Base-by-base conservation (phyloP, 768 basidiomycete genomes). In the Tulasnella sp. region DNA sequence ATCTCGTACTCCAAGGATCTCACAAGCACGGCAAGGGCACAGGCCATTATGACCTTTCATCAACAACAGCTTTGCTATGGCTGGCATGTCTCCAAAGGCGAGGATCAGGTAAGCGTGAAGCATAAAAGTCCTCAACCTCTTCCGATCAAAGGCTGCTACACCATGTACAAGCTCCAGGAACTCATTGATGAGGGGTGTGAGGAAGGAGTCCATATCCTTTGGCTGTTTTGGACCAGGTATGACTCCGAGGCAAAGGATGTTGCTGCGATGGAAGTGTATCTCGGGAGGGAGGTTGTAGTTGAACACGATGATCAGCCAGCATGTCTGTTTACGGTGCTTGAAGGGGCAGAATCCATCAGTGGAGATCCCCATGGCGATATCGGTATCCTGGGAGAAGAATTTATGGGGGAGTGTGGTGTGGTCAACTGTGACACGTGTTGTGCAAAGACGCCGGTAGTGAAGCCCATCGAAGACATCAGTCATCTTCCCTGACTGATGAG, bases 151-250 rank as follows among this genome's bases (percentile, higher is more conserved):
- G 0, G 74, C 31, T n/a, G 3, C 24, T 5, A 31, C 22, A 7
- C 76, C 77, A n/a, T 55, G 8, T 0, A 69, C 70, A 0, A 78
- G 69, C 11, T 65, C 49, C 0, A 70, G 25, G 4, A 72, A 60
- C 60, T 78, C 75, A 2, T 75, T 62, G 4, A 72, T 63, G 1
- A 75, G 61, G 0, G 73, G 75, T 30, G 53, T 61, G 0, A 73
- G 65, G 52, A 77, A 78, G 0, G 75, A 74, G 27, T 70, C 68
- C 4, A 74, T 27, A 45, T 75, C 70, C 34, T 71, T 69, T 0
- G 77, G 74, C 41, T 73, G 72, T 17, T 72, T 70, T 0, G 74
- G 78, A 0, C 78, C 75, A 1, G 76, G 77, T 49, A 80, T 75
- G 48, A 77, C 66, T 11, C 75, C 74, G 8, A 76, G 43, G 27